Conservation (phyloP, 2,329 filamentous ascomycete species). For the Trichoderma asperellum region DNA sequence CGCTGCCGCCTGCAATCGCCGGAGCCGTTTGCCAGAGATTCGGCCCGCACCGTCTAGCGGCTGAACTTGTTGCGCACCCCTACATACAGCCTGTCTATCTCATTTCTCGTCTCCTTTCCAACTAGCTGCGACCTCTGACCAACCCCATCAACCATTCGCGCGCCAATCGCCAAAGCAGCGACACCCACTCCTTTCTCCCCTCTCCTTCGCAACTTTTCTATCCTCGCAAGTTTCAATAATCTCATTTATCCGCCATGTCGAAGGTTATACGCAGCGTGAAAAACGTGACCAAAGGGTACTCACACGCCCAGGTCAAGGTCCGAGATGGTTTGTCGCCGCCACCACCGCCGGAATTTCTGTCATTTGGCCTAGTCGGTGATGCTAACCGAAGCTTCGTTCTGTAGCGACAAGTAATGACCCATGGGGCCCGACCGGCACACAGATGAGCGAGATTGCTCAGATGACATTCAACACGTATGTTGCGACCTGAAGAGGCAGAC, state of each 20-base stretch:
- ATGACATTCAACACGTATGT: constrained; percentile 96
- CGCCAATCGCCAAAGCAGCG: neutral
- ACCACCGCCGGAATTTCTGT: constrained; percentile 6
- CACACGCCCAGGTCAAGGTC: constrained; percentile 94
- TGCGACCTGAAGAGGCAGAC: constrained; percentile 29
- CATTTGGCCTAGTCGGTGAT: neutral
- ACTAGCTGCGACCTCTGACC: constrained; percentile 12
- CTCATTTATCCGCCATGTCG: constrained; percentile 68
- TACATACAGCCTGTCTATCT: constrained; percentile 3
- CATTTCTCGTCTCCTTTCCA: constrained; percentile 23
- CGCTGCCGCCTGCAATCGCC: neutral
- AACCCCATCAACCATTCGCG: constrained; percentile 2
- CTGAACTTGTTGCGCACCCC: constrained; percentile 17
- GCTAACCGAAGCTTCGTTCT: constrained; percentile 25
- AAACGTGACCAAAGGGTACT: constrained; percentile 99
- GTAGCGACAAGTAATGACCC: constrained; percentile 97
- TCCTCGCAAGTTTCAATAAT: neutral
- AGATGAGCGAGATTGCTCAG: constrained; percentile 98
- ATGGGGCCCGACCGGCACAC: constrained; percentile 96
- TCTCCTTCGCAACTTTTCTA: neutral
- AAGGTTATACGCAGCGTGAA: constrained; percentile 97
- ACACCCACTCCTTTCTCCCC: neutral
- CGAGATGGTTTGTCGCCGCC: constrained; percentile 75
- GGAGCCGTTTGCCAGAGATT: constrained; percentile 1
- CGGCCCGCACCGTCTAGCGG: constrained; percentile 12